These are phyloP conservation scores for Solanum sejunctum DNA, from an alignment of 257 asterid genomes.

Conservation along the genomic window DNA sequence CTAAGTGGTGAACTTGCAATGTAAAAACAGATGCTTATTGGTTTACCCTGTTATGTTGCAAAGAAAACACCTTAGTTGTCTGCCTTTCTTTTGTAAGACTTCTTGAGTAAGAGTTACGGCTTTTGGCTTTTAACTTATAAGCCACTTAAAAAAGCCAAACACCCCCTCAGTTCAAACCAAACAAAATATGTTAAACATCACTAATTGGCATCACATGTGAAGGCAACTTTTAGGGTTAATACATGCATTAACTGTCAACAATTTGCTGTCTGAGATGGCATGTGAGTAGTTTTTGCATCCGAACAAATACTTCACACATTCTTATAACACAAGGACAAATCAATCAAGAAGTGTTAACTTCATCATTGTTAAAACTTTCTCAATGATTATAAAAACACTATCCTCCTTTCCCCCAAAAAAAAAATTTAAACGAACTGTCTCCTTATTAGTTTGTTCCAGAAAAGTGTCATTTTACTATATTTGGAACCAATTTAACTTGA, in stretches of 20 bases:
- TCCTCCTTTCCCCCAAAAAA: not conserved
- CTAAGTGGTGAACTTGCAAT: too few relatives aligned
- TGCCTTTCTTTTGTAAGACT: too few relatives aligned
- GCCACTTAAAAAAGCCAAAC: too few relatives aligned
- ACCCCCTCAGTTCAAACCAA: too few relatives aligned
- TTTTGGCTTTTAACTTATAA: too few relatives aligned
- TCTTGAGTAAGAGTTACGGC: too few relatives aligned
- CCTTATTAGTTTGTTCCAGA: not conserved
- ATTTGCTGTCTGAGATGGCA: not conserved
- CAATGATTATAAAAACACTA: not conserved
- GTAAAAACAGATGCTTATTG: too few relatives aligned
- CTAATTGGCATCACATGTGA: not conserved
- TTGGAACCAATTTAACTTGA: not conserved
- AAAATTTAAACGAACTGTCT: not conserved
- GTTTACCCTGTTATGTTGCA: too few relatives aligned
- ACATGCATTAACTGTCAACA: not conserved
- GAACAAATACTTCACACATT: not conserved
- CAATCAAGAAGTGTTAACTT: not conserved
- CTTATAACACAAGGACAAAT: not conserved
- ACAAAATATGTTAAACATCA: not conserved
- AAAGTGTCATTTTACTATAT: not conserved
- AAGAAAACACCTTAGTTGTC: too few relatives aligned
- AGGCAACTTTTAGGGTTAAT: not conserved
- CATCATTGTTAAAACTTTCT: not conserved
- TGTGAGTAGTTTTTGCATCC: not conserved